Conservation (phyloP, 1,284 basidiomycete species). For the Phylloporus sp. region DNA sequence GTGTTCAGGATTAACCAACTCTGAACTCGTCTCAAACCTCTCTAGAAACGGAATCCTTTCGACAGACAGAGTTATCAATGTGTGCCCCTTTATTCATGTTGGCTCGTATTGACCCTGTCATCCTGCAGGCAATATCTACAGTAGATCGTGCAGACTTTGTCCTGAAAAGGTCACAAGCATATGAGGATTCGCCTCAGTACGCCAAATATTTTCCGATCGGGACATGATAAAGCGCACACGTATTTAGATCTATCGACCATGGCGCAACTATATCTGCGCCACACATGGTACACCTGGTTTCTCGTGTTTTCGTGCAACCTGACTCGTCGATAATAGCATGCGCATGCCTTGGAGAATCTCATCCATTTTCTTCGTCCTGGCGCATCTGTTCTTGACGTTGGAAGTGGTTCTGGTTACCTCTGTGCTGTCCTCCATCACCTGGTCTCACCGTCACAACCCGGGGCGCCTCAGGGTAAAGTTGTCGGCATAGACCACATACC, state of each 20-base stretch:
- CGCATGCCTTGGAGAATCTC: slow-evolving; percentile 80
- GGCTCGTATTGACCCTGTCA: not conserved
- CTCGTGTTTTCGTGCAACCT: not conserved
- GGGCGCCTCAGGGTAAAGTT: slow-evolving; percentile 64
- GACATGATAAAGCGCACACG: not conserved
- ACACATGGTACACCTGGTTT: slow-evolving; percentile 74
- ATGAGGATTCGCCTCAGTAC: slow-evolving; percentile 83
- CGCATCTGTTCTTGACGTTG: slow-evolving; percentile 81
- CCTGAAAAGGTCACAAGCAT: slow-evolving; percentile 59
- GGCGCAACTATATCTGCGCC: slow-evolving; percentile 91
- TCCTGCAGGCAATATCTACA: slow-evolving; percentile 68
- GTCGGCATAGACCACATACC: slow-evolving; percentile 93
- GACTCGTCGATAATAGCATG: slow-evolving; percentile 64
- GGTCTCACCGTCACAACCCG: slow-evolving; percentile 48
- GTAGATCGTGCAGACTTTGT: slow-evolving; percentile 84
- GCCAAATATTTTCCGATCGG: not conserved
- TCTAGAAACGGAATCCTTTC: slow-evolving; percentile 59
- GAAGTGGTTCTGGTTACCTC: slow-evolving; percentile 83
- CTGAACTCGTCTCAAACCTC: slow-evolving; percentile 79
- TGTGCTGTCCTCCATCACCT: slow-evolving; percentile 81
- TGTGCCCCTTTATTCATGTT: slow-evolving; percentile 32
- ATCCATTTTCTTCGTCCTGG: slow-evolving; percentile 76
- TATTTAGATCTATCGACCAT: slow-evolving; percentile 71
- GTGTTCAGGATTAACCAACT: slow-evolving; percentile 73
- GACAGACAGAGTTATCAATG: slow-evolving; percentile 58